Evolutionary conservation across 202 grass and related monocot species (phyloP).

Genomic region (Panicum hallii): DNA sequence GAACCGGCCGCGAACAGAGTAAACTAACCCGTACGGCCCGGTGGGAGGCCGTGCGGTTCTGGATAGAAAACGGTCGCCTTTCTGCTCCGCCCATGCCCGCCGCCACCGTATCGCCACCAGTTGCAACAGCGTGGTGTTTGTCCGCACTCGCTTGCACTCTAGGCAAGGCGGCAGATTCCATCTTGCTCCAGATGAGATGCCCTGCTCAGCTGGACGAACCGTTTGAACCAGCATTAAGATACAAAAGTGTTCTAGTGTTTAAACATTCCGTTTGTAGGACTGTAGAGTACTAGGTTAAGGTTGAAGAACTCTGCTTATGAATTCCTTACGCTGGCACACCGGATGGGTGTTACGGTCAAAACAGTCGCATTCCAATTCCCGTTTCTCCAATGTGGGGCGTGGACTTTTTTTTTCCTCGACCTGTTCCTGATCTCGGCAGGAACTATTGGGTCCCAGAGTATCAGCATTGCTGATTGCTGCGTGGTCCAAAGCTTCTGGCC

Average conservation of each 20-base stretch:
- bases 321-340: neutral
- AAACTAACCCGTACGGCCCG: too few relatives aligned
- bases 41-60: too few relatives aligned
- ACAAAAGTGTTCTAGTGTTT: too few relatives aligned
- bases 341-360: too few relatives aligned
- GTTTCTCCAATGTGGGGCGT: too few relatives aligned
- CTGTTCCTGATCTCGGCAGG: neutral
- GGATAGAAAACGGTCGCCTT: neutral
- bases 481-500: neutral
- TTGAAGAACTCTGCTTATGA: neutral
- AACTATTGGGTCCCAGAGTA: neutral
- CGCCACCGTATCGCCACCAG: neutral
- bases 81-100: neutral
- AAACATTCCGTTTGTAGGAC: too few relatives aligned
- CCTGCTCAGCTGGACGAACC: too few relatives aligned
- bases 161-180: conserved; percentile 23
- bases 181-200: too few relatives aligned
- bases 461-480: neutral
- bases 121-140: neutral
- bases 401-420: neutral
- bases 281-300: too few relatives aligned
- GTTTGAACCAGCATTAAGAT: too few relatives aligned
- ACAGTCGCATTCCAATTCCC: too few relatives aligned
- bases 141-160: neutral
- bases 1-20: too few relatives aligned